These are phyloP conservation scores for Sporobolomyces phaffii DNA, from an alignment of 768 basidiomycete genomes.

Conservation along the genomic window DNA sequence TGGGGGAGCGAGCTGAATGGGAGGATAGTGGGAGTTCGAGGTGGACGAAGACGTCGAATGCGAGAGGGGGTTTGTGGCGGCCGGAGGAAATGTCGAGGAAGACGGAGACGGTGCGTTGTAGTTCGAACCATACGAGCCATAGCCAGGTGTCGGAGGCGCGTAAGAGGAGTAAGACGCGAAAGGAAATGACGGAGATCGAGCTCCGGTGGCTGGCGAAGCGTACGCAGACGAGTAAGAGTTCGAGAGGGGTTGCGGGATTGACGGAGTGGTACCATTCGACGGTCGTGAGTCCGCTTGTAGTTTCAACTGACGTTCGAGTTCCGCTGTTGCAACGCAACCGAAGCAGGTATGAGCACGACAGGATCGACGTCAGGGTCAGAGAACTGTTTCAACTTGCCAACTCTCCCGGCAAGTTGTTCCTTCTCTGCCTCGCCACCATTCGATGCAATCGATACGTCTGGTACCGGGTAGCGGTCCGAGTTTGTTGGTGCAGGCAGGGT, in stretches of 20 bases:
- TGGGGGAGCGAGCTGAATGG: conserved; percentile 12
- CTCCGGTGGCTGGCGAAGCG: background rate
- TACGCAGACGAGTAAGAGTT: background rate
- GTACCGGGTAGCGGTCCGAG: background rate
- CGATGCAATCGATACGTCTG: background rate
- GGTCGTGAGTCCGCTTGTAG: conserved; percentile 13
- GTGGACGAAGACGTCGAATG: background rate
- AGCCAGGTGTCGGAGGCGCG: background rate
- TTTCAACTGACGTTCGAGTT: conserved; percentile 25
- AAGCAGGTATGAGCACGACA: background rate
- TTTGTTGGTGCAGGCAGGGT: background rate
- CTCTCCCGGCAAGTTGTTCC: background rate
- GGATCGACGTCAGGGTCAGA: background rate
- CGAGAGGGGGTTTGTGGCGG: background rate
- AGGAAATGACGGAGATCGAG: conserved; percentile 19
- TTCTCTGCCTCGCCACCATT: background rate
- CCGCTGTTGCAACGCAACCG: background rate
- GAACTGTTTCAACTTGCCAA: background rate
- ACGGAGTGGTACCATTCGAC: background rate
- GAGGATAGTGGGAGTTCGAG: conserved; percentile 14
- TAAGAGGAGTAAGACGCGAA: background rate
- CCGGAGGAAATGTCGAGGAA: background rate
- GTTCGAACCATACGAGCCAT: background rate
- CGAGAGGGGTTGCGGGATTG: background rate
- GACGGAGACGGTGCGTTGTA: background rate